Base-by-base conservation (phyloP, 108 stramenopile genomes). In the Skeletonema tropicum region DNA sequence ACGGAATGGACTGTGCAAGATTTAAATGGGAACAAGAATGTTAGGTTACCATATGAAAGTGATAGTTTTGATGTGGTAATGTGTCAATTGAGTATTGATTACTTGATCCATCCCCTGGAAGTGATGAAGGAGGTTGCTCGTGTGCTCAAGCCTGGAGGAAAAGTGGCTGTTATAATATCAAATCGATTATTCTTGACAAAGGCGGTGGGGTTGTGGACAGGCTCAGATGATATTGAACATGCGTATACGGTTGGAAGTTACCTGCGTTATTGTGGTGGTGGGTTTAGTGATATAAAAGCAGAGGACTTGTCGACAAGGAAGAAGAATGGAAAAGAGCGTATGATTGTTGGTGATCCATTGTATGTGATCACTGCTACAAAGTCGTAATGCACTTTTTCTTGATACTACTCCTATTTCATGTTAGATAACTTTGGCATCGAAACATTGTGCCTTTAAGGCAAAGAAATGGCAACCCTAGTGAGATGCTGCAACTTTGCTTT, bases 221-320 rank as follows among this genome's bases (percentile, higher is more conserved):
- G 94, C 9, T 92, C 92, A 12, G 96, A 97, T 70, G 98, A 98
- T 72, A 72, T 95, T 60, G 98, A 97, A 66, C 98, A 98, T 79
- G 88, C 91, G 13, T 95, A 89, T 64, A 91, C 87, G 9, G 94
- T 95, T 3, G 89, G 81, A 1, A 78, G 74, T 15, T 95, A 95
- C 67, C 66, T 95, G 0, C 84, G 90, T 75, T 92, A 83, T 63
- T 87, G 83, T 64, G 61, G 58, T 23, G 87, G 82, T 6, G 84
- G 80, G 10, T 78, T 80, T 33, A 35, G 25, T 30, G 58, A 80
- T 64, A 95, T 95, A n/a, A 57, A 68, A 62, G 94, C 94, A 8
- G 77, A 84, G 76, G 94, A 95, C 46, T 83, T 95, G 71, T 92
- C 91, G 6, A 83, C 67, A 1, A 82, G 94, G 48, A 66, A 73